phyloP scores from a whole-genome alignment of 352 stramenopile species.

The Phytophthora syringae region DNA sequence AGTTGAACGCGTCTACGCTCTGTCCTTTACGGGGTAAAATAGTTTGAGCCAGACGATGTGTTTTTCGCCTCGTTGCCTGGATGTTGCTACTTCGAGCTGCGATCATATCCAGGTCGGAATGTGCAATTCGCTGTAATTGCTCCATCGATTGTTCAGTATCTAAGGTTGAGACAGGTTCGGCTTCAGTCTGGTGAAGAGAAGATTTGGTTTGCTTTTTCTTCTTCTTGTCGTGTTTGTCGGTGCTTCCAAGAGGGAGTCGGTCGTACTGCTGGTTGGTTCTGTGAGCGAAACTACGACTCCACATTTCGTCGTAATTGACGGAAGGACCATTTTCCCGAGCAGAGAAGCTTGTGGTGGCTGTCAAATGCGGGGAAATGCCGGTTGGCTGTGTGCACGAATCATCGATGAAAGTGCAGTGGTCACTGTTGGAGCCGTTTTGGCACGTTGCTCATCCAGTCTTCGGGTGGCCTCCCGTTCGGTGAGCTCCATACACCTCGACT shows the following conservation, averaged over 20 bases:
- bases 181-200: constrained; percentile 12
- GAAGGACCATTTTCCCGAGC: constrained; percentile 15
- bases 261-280: constrained; percentile 28
- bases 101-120: constrained; percentile 35
- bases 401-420: constrained; percentile 38
- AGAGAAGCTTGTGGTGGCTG: constrained; percentile 22
- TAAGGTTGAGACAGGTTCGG: neutral
- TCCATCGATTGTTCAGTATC: constrained; percentile 16
- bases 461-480: constrained; percentile 49
- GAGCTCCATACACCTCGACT: constrained; percentile 58
- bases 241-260: neutral
- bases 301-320: constrained; percentile 71
- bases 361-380: constrained; percentile 18
- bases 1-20: constrained; percentile 45
- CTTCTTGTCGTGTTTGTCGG: constrained; percentile 21
- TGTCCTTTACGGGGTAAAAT: constrained; percentile 45
- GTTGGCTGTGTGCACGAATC: constrained; percentile 47
- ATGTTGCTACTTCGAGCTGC: constrained; percentile 22
- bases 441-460: constrained; percentile 49
- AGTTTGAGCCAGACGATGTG: constrained; percentile 40
- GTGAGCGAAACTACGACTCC: constrained; percentile 54
- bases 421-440: constrained; percentile 37
- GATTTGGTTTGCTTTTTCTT: constrained; percentile 30
- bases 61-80: constrained; percentile 33
- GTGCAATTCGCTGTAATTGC: constrained; percentile 41